A percentile compares a stretch with the other conserved stretches of the same genome.
Conservation (phyloP, 768 basidiomycete species). For the Melanogaster broomeanus region DNA sequence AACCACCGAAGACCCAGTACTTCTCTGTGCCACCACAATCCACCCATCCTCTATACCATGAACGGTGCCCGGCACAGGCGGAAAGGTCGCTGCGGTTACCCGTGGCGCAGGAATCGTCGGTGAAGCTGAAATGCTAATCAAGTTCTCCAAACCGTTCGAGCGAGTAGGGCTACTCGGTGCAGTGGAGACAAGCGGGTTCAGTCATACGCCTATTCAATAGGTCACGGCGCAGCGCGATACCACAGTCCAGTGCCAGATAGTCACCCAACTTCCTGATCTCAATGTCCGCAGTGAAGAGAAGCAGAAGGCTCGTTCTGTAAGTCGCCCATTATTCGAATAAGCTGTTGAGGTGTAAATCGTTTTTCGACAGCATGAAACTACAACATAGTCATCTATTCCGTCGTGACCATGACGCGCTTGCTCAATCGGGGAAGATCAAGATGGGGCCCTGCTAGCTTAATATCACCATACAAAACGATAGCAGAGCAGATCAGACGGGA, state of each 20-base stretch:
- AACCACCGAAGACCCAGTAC: conserved; percentile 93
- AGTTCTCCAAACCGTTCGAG: conserved; percentile 78
- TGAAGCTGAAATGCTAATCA: conserved; percentile 73
- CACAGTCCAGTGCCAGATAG: conserved; percentile 35
- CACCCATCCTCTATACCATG: conserved; percentile 78
- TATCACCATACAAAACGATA: too few species aligned
- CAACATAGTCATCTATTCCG: too few species aligned
- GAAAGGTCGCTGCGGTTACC: conserved; percentile 63
- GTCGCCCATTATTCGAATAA: too few species aligned
- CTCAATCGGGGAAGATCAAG: too few species aligned
- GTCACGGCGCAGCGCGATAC: conserved; percentile 48
- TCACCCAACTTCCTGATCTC: too few species aligned
- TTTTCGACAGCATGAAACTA: too few species aligned
- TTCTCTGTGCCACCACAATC: conserved; percentile 76
- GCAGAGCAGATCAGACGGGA: too few species aligned
- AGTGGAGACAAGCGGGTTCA: conserved; percentile 82
- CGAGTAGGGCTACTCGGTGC: conserved; percentile 78
- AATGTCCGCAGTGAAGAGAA: too few species aligned
- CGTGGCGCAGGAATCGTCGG: conserved; percentile 81
- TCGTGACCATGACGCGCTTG: too few species aligned
- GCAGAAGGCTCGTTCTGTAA: too few species aligned
- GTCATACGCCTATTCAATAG: conserved; percentile 40
- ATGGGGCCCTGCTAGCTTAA: too few species aligned
- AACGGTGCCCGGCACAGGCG: conserved; percentile 32
- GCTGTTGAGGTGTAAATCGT: too few species aligned